Conservation (phyloP, 495 filamentous ascomycete species). For the Hypoxylon intermedium region DNA sequence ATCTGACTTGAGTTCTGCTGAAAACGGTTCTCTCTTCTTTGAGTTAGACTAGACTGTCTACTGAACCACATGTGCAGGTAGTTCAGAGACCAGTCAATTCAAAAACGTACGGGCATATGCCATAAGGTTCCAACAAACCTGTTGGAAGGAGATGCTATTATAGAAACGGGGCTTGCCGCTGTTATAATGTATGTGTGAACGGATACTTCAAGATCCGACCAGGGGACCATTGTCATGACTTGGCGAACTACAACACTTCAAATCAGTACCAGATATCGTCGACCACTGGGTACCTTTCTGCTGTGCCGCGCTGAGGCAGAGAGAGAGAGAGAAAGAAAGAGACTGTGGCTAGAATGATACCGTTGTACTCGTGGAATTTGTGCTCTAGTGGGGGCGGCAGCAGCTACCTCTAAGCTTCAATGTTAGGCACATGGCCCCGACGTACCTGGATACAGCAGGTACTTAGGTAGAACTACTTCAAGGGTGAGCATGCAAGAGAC, state of each 20-base stretch:
- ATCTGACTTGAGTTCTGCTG: constrained; percentile 36
- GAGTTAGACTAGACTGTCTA: neutral
- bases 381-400: constrained; percentile 24
- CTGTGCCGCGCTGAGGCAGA: constrained; percentile 25
- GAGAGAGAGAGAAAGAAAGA: neutral
- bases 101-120: neutral
- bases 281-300: constrained; percentile 12
- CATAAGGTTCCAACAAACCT: constrained; percentile 17
- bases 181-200: constrained; percentile 20
- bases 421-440: constrained; percentile 22
- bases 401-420: too few species aligned
- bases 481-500: constrained; percentile 38
- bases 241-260: constrained; percentile 27
- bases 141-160: too few species aligned
- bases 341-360: too few species aligned
- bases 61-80: neutral
- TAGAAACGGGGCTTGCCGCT: constrained; percentile 21
- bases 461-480: constrained; percentile 12
- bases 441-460: constrained; percentile 28
- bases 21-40: neutral
- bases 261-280: constrained; percentile 25
- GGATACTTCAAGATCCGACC: constrained; percentile 31
- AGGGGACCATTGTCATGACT: constrained; percentile 25
- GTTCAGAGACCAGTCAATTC: neutral
- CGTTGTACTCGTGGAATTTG: constrained; percentile 23